A percentile compares a stretch with the other conserved stretches of the same genome.
Conservation (phyloP, 352 stramenopile genomes). For the Blastocystis sp. region DNA sequence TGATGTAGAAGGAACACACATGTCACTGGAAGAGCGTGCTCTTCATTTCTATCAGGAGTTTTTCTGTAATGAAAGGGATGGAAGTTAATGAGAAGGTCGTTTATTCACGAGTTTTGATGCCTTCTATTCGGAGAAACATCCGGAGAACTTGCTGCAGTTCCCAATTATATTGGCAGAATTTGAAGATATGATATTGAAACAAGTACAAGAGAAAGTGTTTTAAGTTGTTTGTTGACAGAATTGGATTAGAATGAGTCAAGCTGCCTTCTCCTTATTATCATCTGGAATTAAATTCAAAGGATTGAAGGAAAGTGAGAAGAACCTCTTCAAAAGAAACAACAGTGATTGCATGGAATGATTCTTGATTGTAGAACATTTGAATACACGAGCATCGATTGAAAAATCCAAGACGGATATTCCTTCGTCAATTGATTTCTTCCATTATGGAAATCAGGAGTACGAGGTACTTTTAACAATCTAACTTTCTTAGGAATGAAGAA, state of each 20-base stretch:
- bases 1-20: slow-evolving; percentile 33
- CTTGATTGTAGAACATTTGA: slow-evolving; percentile 13
- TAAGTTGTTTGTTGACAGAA: slow-evolving; percentile 48
- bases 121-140: slow-evolving; percentile 51
- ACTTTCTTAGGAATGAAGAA: background rate
- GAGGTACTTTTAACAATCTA: background rate
- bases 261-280: slow-evolving; percentile 21
- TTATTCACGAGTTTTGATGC: slow-evolving; percentile 40
- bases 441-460: background rate
- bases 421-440: slow-evolving; percentile 26
- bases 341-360: background rate
- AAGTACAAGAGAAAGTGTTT: slow-evolving; percentile 32
- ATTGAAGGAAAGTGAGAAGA: slow-evolving; percentile 9
- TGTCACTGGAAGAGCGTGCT: slow-evolving; percentile 32
- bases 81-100: background rate
- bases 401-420: slow-evolving; percentile 30
- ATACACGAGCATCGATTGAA: background rate
- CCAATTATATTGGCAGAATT: slow-evolving; percentile 60
- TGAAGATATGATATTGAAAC: background rate
- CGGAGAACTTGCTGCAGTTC: slow-evolving; percentile 59
- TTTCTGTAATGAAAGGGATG: background rate
- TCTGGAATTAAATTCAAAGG: slow-evolving; percentile 27
- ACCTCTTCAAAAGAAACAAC: slow-evolving; percentile 28
- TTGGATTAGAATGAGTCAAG: slow-evolving; percentile 48
- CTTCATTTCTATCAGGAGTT: slow-evolving; percentile 62